Conservation (phyloP, 371 early-diverging fungal species). For the Mucor irregularis region DNA sequence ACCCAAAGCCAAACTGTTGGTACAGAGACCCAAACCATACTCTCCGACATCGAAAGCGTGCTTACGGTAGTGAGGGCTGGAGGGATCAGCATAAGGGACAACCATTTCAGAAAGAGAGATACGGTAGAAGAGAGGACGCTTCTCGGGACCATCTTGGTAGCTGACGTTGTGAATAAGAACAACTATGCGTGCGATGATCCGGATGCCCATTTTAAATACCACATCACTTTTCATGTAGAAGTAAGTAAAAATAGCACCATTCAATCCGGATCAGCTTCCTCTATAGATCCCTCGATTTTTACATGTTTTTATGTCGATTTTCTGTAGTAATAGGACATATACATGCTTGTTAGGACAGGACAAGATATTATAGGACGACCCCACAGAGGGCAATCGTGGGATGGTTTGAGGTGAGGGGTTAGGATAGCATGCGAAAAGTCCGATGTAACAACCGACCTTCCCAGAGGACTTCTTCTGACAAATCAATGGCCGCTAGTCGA, state of each 20-base stretch:
- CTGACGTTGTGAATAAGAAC: conserved; percentile 46
- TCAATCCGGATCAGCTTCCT: neutral
- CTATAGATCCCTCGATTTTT: neutral
- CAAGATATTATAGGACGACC: neutral
- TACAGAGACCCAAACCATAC: conserved; percentile 53
- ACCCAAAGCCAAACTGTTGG: conserved; percentile 50
- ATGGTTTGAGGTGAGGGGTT: neutral
- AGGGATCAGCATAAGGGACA: conserved; percentile 54
- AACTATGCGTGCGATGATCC: neutral
- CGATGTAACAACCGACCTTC: conserved; percentile 11
- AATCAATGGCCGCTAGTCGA: conserved; percentile 13
- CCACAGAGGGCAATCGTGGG: neutral
- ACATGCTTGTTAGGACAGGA: neutral
- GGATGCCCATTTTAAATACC: neutral
- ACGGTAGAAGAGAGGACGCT: conserved; percentile 51
- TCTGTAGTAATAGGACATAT: neutral
- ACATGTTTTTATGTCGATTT: neutral
- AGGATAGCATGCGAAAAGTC: conserved; percentile 4
- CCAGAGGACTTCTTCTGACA: conserved; percentile 30
- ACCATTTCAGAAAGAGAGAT: conserved; percentile 47
- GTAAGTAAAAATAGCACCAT: neutral
- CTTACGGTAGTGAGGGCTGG: conserved; percentile 44
- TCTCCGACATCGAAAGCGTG: conserved; percentile 60
- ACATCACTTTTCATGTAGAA: neutral
- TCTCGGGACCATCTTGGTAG: conserved; percentile 49